Evolutionary conservation across 2,329 filamentous ascomycete species (phyloP), one percentile per base, ranked within the genome.

Genomic region (Cytospora mali): DNA sequence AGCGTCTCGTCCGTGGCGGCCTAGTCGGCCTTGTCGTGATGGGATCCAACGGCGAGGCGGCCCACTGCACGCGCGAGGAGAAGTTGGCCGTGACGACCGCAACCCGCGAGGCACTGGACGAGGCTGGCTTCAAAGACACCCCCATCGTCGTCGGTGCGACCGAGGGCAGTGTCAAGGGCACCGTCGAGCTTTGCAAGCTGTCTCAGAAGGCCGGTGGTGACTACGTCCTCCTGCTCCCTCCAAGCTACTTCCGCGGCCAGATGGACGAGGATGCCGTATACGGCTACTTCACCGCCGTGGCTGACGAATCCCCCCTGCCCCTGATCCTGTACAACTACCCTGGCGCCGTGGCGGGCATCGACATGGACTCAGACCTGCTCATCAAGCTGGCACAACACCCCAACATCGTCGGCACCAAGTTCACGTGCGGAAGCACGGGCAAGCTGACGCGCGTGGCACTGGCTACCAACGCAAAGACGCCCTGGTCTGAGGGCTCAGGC

Each of bases 241-340:
- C 92, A 0, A 90, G 87, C 66, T 96, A 96, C 80, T 96, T 93
- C 83, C 88, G 89, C 62, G 83, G 84, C 58, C 88, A 89, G 69
- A 88, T 91, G 75, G 89, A 91, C 73, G 89, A 93, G 69, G 83
- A 87, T 56, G 84, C 90, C 64, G 81, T 96, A 63, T 84, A 88
- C 71, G 84, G 89, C 69, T 93, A 90, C 79, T 93, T 89, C 79
- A 84, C 80, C 61, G 82, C 84, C 61, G 90, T 96, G 6, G 92
- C 92, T 54, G 89, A 94, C 74, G 81, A 75, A 46, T 91, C 88
- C 56, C 88, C 91, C 6, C 78, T 95, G 10, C 91, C 91, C n/a
- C 75, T 96, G 60, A 84, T 96, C 67, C 80, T 96, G 54, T 96
- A 96, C 84, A 96, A 96, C 81, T 96, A 95, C 79, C 92, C 92